A percentile compares a stretch with the other conserved stretches of the same genome.
Evolutionary conservation across 345 rosid genomes (phyloP).

Genomic region (Hibiscus tridactylites): DNA sequence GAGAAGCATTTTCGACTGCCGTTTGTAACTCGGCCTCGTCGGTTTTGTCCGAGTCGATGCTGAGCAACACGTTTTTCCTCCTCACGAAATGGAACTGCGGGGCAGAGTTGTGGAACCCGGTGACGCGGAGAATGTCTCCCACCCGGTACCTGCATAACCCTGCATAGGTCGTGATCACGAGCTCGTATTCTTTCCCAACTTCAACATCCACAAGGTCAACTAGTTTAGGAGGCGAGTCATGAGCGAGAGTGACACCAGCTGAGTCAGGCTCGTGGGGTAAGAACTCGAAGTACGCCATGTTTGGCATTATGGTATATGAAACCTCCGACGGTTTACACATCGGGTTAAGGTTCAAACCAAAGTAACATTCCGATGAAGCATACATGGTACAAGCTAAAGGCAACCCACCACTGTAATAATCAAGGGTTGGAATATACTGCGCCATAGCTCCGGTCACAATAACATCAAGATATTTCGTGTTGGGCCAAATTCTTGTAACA

Average conservation of each 20-base stretch:
- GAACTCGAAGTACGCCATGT: constrained; percentile 95
- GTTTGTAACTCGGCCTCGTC: constrained; percentile 84
- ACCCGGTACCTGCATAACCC: constrained; percentile 84
- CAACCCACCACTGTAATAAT: constrained; percentile 72
- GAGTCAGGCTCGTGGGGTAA: constrained; percentile 46
- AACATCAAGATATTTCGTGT: constrained; percentile 81
- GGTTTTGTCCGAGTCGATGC: constrained; percentile 88
- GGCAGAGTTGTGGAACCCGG: constrained; percentile 83
- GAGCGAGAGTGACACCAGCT: constrained; percentile 4
- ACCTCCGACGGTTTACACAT: constrained; percentile 81
- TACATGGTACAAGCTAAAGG: constrained; percentile 95
- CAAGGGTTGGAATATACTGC: constrained; percentile 89
- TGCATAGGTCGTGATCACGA: constrained; percentile 79
- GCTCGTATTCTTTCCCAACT: constrained; percentile 82
- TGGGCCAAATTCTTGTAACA: constrained; percentile 76
- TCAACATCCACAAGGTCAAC: constrained; percentile 70
- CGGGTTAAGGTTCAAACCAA: constrained; percentile 82
- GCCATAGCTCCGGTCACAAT: constrained; percentile 98
- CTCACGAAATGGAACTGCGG: constrained; percentile 85
- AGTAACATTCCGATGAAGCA: constrained; percentile 92
- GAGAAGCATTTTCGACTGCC: constrained; percentile 67
- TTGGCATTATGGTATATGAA: constrained; percentile 86
- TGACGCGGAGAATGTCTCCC: constrained; percentile 86
- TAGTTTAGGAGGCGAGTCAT: constrained; percentile 27
- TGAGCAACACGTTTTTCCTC: constrained; percentile 78